Base-by-base conservation (phyloP, 1,284 basidiomycete genomes). In the Coriolopsis trogii region DNA sequence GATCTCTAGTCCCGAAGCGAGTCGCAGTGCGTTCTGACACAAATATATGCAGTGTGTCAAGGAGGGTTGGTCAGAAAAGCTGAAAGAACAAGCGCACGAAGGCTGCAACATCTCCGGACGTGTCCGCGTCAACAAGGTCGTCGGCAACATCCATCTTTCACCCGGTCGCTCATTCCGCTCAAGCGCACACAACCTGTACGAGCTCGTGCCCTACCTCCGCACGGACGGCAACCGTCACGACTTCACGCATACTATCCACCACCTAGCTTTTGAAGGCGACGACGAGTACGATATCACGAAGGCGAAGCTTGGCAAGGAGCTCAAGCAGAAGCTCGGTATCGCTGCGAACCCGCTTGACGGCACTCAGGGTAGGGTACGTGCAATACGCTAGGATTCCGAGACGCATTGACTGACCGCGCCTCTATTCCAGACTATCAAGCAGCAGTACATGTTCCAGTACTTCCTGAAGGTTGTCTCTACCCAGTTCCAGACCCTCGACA, bases 381-480 rank as follows among this genome's bases (percentile, higher is more conserved):
- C 23, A 34, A 37, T 18, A 5, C 4, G 9, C 2, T 34, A 15
- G 10, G 2, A 20, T n/a, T 3, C 9, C 8, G 16, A 37, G 41
- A 33, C 28, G 20, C 20, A n/a, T 26, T 29, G 48, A 38, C 51
- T 46, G 18, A 25, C 34, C 40, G 41, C 59, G 20, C 23, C 37
- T 43, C 18, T 59, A 89, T 39, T 44, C 18, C 59, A 89, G 84
- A 88, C 87, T 2, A 70, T 66, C 56, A 83, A 85, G 70, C 73
- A 87, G 24, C 80, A 90, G 59, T 94, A 91, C 67, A 93, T 95
- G 93, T 95, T 93, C 80, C 93, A 94, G 66, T 96, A 98, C 73
- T 98, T 98, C 83, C 78, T 98, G 67, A 99, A 99, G 70, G 95
- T 97, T 40, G 95, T 98, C 29, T 93, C 92, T 6, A 98, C 94